Conservation (phyloP, 495 filamentous ascomycete species). For the Aspergillus ostianus region DNA sequence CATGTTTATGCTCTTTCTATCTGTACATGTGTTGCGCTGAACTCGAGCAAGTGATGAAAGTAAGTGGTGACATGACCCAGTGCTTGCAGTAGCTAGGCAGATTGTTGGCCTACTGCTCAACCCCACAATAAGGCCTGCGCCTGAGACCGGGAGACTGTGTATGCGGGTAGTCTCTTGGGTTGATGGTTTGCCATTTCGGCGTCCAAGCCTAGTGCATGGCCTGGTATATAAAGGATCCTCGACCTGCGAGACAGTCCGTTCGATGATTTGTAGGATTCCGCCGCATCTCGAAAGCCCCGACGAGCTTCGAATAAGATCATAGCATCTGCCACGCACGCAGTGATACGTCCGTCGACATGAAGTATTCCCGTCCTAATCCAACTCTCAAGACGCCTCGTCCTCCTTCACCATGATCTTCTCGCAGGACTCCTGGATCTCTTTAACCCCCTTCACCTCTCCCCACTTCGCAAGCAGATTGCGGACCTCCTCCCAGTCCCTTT, state of each 20-base stretch:
- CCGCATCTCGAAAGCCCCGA: not conserved
- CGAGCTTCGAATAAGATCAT: not conserved
- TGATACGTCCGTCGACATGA: not conserved
- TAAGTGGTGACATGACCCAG: not conserved
- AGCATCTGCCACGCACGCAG: not conserved
- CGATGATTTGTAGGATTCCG: not conserved
- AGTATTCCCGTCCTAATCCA: not conserved
- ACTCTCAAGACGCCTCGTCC: conserved; percentile 30
- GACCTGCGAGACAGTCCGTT: not conserved
- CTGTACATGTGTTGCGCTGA: not conserved
- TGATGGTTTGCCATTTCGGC: not conserved
- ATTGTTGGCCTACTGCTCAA: conserved; percentile 2
- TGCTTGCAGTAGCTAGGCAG: conserved; percentile 3
- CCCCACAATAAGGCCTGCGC: not conserved
- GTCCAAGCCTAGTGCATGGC: not conserved
- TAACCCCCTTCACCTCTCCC: conserved; percentile 57
- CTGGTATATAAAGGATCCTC: not conserved
- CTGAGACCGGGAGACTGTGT: not conserved
- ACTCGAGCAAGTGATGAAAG: not conserved
- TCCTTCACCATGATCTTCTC: conserved; percentile 49
- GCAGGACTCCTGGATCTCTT: conserved; percentile 60
- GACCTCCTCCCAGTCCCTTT: conserved; percentile 58
- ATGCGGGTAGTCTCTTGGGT: not conserved
- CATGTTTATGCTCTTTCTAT: conserved; percentile 6
- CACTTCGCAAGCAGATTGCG: conserved; percentile 48